phyloP scores from a whole-genome alignment of 257 asterid genomes.

The Henckelia pumila region DNA sequence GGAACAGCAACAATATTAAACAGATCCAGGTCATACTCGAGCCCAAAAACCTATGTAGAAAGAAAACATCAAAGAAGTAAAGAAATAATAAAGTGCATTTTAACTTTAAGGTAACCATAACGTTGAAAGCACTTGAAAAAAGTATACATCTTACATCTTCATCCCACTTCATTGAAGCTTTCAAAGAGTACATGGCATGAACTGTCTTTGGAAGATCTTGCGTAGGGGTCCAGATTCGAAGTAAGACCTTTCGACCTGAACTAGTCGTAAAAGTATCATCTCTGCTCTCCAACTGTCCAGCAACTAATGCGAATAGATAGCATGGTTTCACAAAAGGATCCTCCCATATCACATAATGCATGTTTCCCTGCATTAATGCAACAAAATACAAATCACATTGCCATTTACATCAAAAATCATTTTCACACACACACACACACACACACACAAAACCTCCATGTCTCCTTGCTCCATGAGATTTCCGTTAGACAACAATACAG shows the following conservation, averaged over 20 bases:
- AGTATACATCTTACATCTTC: slow-evolving; percentile 66
- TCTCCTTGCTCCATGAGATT: slow-evolving; percentile 86
- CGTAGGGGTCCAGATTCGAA: slow-evolving; percentile 89
- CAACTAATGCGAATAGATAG: slow-evolving; percentile 96
- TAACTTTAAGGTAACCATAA: slow-evolving; percentile 8
- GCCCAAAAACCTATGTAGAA: slow-evolving; percentile 77
- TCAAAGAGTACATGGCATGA: slow-evolving; percentile 95
- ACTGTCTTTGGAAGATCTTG: slow-evolving; percentile 87
- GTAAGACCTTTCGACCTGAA: slow-evolving; percentile 77
- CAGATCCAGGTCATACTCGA: slow-evolving; percentile 94
- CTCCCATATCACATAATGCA: slow-evolving; percentile 79
- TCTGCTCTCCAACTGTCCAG: slow-evolving; percentile 86
- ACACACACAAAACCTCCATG: slow-evolving; percentile 55
- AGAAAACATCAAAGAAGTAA: slow-evolving; percentile 18
- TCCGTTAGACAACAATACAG: slow-evolving; percentile 86
- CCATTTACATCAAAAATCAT: slow-evolving; percentile 3
- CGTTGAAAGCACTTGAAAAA: slow-evolving; percentile 19
- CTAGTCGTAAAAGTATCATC: slow-evolving; percentile 79
- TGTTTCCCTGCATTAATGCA: slow-evolving; percentile 56
- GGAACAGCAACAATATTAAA: slow-evolving; percentile 95
- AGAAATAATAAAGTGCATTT: background rate
- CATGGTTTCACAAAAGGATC: slow-evolving; percentile 94
- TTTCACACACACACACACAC: background rate
- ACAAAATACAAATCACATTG: slow-evolving; percentile 11
- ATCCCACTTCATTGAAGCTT: slow-evolving; percentile 99